phyloP scores from a whole-genome alignment of 768 basidiomycete species.

The Pholiota conissans region DNA sequence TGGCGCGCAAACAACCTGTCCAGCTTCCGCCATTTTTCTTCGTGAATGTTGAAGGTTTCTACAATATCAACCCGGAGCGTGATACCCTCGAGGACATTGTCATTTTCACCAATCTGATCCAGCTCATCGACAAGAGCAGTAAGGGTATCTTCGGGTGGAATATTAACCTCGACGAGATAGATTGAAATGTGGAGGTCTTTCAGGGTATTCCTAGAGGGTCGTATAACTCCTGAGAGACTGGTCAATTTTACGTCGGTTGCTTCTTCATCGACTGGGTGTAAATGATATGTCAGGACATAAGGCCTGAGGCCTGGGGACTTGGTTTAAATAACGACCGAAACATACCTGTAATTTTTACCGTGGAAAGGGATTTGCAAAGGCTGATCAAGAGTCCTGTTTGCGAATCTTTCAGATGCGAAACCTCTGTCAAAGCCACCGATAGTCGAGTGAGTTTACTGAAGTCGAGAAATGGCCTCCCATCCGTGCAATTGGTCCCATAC shows the following conservation, averaged over 20 bases:
- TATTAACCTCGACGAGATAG: no score
- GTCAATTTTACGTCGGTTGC: neutral
- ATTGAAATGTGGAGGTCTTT: neutral
- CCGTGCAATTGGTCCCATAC: no score
- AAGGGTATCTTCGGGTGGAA: slow-evolving; percentile 1
- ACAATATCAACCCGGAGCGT: neutral
- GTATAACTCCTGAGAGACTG: neutral
- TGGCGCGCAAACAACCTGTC: neutral
- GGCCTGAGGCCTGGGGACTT: no score
- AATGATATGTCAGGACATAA: no score
- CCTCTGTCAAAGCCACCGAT: neutral
- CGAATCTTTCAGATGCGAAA: neutral
- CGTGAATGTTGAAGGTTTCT: neutral
- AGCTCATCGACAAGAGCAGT: slow-evolving; percentile 1
- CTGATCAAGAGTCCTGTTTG: neutral
- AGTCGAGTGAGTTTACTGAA: slow-evolving; percentile 1
- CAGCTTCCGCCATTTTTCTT: slow-evolving; percentile 6
- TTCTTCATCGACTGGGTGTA: no score
- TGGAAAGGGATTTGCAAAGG: neutral
- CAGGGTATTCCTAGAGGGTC: neutral
- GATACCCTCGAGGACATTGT: slow-evolving; percentile 1
- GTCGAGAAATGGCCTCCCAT: slow-evolving; percentile 9
- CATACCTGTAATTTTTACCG: neutral
- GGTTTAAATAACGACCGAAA: neutral
- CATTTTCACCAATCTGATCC: neutral